These are phyloP conservation scores for Aspergillus panamensis DNA, from an alignment of 495 filamentous ascomycete species.

Conservation along the genomic window DNA sequence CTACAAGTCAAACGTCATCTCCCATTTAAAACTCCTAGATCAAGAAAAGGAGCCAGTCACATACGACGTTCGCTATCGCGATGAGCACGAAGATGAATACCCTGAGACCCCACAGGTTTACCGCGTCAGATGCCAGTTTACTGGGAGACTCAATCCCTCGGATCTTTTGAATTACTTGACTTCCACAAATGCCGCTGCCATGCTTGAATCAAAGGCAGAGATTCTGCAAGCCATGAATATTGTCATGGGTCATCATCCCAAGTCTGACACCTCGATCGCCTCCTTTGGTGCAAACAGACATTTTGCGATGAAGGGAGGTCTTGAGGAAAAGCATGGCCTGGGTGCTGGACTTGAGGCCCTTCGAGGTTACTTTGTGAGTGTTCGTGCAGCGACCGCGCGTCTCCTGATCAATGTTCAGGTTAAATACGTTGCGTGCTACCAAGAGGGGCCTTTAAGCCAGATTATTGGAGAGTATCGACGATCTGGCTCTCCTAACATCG, in stretches of 20 bases:
- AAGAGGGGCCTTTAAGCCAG: conserved; percentile 29
- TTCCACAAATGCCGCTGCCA: conserved; percentile 40
- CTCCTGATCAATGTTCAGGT: conserved; percentile 59
- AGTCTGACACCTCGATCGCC: conserved; percentile 30
- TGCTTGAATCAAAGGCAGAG: conserved; percentile 39
- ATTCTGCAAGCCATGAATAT: conserved; percentile 54
- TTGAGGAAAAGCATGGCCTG: conserved; percentile 32
- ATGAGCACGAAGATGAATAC: conserved; percentile 41
- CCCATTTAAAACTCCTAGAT: conserved; percentile 32
- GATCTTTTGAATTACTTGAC: conserved; percentile 53
- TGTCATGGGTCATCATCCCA: conserved; percentile 41
- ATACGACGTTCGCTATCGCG: conserved; percentile 40
- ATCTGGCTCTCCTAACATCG: conserved; percentile 5
- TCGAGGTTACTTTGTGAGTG: conserved; percentile 66
- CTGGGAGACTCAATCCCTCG: conserved; percentile 43
- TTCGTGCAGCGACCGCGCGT: conserved; percentile 60
- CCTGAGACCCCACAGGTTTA: conserved; percentile 41
- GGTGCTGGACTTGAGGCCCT: conserved; percentile 47
- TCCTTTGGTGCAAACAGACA: conserved; percentile 42
- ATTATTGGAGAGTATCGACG: conserved; percentile 26
- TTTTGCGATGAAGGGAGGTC: conserved; percentile 26
- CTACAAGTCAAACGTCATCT: conserved; percentile 51
- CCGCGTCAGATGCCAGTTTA: conserved; percentile 41
- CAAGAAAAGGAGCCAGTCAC: conserved; percentile 11
- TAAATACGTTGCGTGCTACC: conserved; percentile 42